phyloP scores from a whole-genome alignment of 306 rosid genomes.

The Neltuma alba region DNA sequence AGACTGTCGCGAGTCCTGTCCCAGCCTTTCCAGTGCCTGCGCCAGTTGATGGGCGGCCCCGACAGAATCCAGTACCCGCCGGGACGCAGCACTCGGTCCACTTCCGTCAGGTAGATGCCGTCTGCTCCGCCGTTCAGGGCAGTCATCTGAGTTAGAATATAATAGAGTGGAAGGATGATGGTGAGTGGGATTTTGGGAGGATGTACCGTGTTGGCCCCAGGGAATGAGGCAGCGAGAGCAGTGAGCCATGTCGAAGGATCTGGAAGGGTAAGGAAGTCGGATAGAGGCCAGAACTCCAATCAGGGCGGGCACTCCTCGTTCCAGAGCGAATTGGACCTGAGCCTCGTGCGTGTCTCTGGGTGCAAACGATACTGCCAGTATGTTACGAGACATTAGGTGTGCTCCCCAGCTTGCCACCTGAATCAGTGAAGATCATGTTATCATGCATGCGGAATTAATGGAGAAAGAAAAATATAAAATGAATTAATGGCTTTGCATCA shows the following conservation, averaged over 20 bases:
- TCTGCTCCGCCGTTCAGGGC: too few relatives aligned
- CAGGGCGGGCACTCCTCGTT: constrained; percentile 93
- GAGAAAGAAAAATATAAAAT: too few relatives aligned
- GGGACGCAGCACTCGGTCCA: constrained; percentile 86
- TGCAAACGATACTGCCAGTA: constrained; percentile 83
- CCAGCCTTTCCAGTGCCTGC: constrained; percentile 88
- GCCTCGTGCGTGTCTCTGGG: constrained; percentile 95
- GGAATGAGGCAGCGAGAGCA: constrained; percentile 99
- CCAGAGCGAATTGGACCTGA: constrained; percentile 97
- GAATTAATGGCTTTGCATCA: too few relatives aligned
- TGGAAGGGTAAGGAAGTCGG: constrained; percentile 94
- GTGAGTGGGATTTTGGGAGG: too few relatives aligned
- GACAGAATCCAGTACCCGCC: constrained; percentile 98
- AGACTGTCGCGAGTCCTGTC: constrained; percentile 72
- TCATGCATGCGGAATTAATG: too few relatives aligned
- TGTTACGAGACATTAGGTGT: constrained; percentile 78
- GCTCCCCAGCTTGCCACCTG: constrained; percentile 99
- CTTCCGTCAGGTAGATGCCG: constrained; percentile 78
- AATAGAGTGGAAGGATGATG: too few relatives aligned
- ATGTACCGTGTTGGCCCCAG: constrained; percentile 73
- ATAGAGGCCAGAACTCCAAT: constrained; percentile 87
- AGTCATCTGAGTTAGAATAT: too few relatives aligned
- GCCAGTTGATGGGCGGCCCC: constrained; percentile 97
- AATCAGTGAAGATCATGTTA: background rate
- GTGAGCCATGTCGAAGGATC: constrained; percentile 96